Conservation (phyloP, 805 yeast genomes). For the Cyberlindnera mycetangii region DNA sequence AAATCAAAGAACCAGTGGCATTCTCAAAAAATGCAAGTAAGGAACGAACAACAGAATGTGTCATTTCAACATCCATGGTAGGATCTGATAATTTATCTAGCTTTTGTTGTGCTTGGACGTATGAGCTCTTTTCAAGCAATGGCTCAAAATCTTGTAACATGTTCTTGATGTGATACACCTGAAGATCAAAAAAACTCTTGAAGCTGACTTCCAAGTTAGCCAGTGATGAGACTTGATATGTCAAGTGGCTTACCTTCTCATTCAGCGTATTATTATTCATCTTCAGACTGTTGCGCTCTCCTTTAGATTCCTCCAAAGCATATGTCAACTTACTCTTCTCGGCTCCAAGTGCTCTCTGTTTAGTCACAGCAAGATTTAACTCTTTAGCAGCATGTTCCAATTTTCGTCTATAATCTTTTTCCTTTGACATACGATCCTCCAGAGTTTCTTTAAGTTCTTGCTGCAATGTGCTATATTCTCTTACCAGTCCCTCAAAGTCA, state of each 20-base stretch:
- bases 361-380: slow-evolving; percentile 39
- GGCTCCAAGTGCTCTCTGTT: slow-evolving; percentile 41
- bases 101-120: slow-evolving; percentile 55
- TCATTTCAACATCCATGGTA: slow-evolving; percentile 25
- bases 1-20: slow-evolving; percentile 56
- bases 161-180: slow-evolving; percentile 46
- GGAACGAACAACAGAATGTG: slow-evolving; percentile 37
- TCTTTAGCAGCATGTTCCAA: slow-evolving; percentile 37
- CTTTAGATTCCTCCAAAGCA: slow-evolving; percentile 36
- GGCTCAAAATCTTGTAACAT: slow-evolving; percentile 49
- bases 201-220: slow-evolving; percentile 40
- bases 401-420: slow-evolving; percentile 28
- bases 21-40: slow-evolving; percentile 54
- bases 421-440: slow-evolving; percentile 30
- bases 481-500: slow-evolving; percentile 20
- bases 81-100: slow-evolving; percentile 39
- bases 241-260: slow-evolving; percentile 35
- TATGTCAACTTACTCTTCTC: slow-evolving; percentile 43
- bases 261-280: slow-evolving; percentile 37
- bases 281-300: slow-evolving; percentile 37
- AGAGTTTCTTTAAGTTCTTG: slow-evolving; percentile 23
- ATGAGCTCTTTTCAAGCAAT: slow-evolving; percentile 55
- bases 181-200: slow-evolving; percentile 39
- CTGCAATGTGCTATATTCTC: slow-evolving; percentile 27
- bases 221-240: slow-evolving; percentile 24